Evolutionary conservation across 2,329 filamentous ascomycete species (phyloP).

Genomic region (Monosporascus sp.): DNA sequence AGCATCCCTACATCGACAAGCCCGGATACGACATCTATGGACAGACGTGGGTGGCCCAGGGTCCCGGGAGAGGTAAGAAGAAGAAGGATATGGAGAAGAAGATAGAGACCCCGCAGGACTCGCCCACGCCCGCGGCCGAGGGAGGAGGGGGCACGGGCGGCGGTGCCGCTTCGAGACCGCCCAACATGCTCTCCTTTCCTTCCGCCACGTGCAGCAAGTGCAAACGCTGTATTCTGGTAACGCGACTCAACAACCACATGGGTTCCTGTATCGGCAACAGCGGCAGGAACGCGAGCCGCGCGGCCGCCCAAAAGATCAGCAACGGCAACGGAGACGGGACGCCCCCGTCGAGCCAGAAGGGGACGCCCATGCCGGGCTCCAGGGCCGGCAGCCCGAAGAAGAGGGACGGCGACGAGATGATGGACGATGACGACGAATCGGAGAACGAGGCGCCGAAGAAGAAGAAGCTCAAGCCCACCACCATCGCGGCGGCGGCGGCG

Average conservation of each 20-base stretch:
- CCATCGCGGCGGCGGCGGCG: constrained; percentile 3
- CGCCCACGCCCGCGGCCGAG: constrained; percentile 40
- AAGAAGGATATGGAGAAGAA: constrained; percentile 71
- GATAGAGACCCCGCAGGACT: constrained; percentile 38
- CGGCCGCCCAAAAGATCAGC: constrained; percentile 58
- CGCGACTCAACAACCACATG: constrained; percentile 63
- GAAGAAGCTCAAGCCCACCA: constrained; percentile 49
- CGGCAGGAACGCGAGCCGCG: constrained; percentile 56
- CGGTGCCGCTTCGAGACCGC: constrained; percentile 36
- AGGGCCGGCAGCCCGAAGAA: constrained; percentile 51
- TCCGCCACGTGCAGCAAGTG: constrained; percentile 64
- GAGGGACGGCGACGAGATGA: constrained; percentile 45
- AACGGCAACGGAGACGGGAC: constrained; percentile 50
- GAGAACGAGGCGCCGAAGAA: constrained; percentile 49
- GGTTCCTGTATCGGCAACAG: constrained; percentile 62
- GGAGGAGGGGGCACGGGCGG: constrained; percentile 34
- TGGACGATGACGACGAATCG: constrained; percentile 48
- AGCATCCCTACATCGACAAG: constrained; percentile 71
- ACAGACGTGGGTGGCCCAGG: constrained; percentile 71
- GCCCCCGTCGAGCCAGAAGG: constrained; percentile 58
- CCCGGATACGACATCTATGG: constrained; percentile 76
- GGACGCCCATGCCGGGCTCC: constrained; percentile 51
- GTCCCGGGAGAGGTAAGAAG: constrained; percentile 67
- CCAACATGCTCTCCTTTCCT: constrained; percentile 59
- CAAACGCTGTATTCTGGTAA: constrained; percentile 60